These are phyloP conservation scores for Curvularia eragrostidis DNA, from an alignment of 2,329 filamentous ascomycete species.

Conservation along the genomic window DNA sequence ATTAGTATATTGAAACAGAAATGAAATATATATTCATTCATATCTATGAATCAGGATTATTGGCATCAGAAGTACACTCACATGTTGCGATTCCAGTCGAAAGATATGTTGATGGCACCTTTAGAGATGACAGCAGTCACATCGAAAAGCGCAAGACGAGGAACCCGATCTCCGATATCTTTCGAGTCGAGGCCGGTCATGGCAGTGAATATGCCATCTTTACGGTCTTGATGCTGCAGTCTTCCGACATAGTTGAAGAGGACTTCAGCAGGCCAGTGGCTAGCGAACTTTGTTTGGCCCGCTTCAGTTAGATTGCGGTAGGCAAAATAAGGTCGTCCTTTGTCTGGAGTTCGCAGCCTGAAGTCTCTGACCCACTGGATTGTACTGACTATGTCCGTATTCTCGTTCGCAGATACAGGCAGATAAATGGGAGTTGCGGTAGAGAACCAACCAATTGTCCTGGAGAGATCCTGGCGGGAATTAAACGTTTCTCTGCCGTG, in stretches of 20 bases:
- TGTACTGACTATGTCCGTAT: conserved; percentile 40
- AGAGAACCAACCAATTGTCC: conserved; percentile 61
- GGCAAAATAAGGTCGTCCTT: conserved; percentile 45
- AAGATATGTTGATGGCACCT: conserved; percentile 42
- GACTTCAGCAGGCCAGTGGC: conserved; percentile 45
- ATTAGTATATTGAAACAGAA: background rate
- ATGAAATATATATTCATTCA: accelerated
- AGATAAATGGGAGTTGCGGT: conserved; percentile 45
- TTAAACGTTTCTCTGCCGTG: conserved; percentile 58
- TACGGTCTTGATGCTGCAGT: conserved; percentile 40
- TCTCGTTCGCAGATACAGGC: conserved; percentile 31
- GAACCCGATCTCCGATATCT: conserved; percentile 37
- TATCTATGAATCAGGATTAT: too few species aligned
- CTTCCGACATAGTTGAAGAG: conserved; percentile 45
- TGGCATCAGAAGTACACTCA: background rate
- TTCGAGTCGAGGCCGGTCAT: conserved; percentile 29
- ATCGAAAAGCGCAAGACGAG: conserved; percentile 43
- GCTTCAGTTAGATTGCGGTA: conserved; percentile 34
- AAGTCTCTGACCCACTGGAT: conserved; percentile 46
- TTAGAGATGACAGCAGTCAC: conserved; percentile 40
- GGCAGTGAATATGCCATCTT: conserved; percentile 36
- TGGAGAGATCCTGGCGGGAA: conserved; percentile 55
- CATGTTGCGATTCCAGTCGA: conserved; percentile 42
- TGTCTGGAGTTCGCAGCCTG: conserved; percentile 39
- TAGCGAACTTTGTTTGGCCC: conserved; percentile 35